Evolutionary conservation across 164 flowering plant species (phyloP).

Genomic region (Brasenia schreberi): DNA sequence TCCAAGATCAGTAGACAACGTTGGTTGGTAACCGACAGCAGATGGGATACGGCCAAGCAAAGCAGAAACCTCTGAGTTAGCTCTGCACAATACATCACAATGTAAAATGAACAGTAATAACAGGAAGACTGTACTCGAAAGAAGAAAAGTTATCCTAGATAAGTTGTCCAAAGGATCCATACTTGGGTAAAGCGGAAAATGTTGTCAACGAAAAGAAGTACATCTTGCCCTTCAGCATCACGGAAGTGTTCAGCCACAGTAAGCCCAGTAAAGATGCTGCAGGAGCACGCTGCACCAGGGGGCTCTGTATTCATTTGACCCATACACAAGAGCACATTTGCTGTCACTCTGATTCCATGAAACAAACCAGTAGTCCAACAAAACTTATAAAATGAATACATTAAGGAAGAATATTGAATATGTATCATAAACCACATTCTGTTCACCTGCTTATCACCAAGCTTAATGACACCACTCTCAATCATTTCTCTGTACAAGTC

Average conservation of each 20-base stretch:
- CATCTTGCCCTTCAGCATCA: constrained; percentile 98
- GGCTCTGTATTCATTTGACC: constrained; percentile 99
- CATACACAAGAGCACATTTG: constrained; percentile 97
- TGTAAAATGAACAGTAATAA: not conserved
- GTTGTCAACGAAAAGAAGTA: constrained; percentile 96
- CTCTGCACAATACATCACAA: constrained; percentile 27
- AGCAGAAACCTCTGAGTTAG: constrained; percentile 97
- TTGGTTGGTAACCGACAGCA: constrained; percentile 98
- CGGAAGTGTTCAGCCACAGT: constrained; percentile 97
- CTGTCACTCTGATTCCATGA: constrained; percentile 48
- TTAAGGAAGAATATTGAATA: no score
- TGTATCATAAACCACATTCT: no score
- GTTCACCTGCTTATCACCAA: constrained; percentile 76
- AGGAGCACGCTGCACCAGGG: no score
- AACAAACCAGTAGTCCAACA: no score
- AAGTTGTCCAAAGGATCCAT: not conserved
- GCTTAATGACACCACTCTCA: constrained; percentile 99
- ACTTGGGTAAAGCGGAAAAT: constrained; percentile 98
- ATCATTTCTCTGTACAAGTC: constrained; percentile 97
- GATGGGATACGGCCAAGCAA: constrained; percentile 98
- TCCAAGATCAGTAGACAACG: constrained; percentile 92
- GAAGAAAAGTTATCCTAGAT: not conserved
- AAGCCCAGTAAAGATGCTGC: constrained; percentile 79
- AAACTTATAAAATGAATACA: no score
- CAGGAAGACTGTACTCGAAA: not conserved